phyloP scores from a whole-genome alignment of 495 filamentous ascomycete species.

The Hypomontagnella submonticulosa region DNA sequence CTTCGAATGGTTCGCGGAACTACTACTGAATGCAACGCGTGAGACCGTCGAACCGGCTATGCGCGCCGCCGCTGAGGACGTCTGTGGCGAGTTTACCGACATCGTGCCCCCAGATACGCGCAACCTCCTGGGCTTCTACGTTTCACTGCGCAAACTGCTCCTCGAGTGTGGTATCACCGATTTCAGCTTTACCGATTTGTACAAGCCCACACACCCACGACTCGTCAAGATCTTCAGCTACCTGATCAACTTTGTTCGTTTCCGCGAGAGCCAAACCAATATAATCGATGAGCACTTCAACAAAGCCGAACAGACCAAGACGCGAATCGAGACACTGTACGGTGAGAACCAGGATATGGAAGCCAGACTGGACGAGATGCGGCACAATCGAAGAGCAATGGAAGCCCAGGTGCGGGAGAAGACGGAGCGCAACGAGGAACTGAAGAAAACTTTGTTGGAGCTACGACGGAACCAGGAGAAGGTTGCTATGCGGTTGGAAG shows the following conservation, averaged over 20 bases:
- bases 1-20: constrained; percentile 95
- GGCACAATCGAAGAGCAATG: constrained; percentile 76
- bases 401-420: constrained; percentile 84
- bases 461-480: constrained; percentile 80
- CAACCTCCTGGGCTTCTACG: constrained; percentile 93
- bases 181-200: constrained; percentile 90
- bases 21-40: constrained; percentile 89
- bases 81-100: constrained; percentile 81
- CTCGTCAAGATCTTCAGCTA: constrained; percentile 94
- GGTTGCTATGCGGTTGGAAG: constrained; percentile 80
- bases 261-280: constrained; percentile 86
- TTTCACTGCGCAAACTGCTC: constrained; percentile 78
- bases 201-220: constrained; percentile 86
- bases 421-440: constrained; percentile 81
- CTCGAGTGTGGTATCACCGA: constrained; percentile 90
- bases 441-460: constrained; percentile 81
- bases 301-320: constrained; percentile 84
- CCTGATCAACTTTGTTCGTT: constrained; percentile 97
- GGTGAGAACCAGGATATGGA: constrained; percentile 88
- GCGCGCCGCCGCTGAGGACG: constrained; percentile 83
- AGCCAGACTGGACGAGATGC: constrained; percentile 81
- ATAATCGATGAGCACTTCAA: constrained; percentile 94
- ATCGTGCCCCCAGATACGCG: constrained; percentile 87
- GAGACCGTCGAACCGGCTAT: constrained; percentile 95
- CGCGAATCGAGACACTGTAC: constrained; percentile 86